phyloP scores from a whole-genome alignment of 768 basidiomycete genomes.

The Dentipellis sp. region DNA sequence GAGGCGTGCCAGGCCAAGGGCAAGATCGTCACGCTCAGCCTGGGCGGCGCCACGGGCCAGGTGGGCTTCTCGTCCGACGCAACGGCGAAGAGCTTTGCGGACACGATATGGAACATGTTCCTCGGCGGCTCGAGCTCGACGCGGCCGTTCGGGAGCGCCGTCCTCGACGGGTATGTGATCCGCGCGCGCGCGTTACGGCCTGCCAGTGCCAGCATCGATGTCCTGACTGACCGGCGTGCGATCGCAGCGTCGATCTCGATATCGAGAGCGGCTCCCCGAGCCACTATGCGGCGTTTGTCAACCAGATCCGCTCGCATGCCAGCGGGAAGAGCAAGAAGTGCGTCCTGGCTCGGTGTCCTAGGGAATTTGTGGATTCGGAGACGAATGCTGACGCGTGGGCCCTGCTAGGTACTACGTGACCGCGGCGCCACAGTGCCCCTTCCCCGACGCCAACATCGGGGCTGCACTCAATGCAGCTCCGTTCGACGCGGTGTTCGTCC shows the following conservation, averaged over 20 bases:
- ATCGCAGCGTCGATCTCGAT: constrained; percentile 49
- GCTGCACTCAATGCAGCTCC: constrained; percentile 47
- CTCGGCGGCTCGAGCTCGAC: constrained; percentile 53
- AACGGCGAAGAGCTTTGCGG: constrained; percentile 49
- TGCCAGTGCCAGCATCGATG: background rate
- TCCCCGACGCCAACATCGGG: constrained; percentile 55
- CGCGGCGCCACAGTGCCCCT: constrained; percentile 60
- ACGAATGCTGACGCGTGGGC: background rate
- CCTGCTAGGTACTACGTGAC: constrained; percentile 51
- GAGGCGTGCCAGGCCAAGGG: constrained; percentile 44
- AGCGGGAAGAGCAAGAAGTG: constrained; percentile 46
- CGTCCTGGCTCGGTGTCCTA: constrained; percentile 5
- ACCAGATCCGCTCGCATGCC: constrained; percentile 41
- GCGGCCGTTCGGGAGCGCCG: constrained; percentile 62
- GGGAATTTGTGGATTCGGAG: background rate
- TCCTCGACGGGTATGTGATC: constrained; percentile 54
- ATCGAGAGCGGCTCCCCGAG: constrained; percentile 50
- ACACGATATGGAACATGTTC: constrained; percentile 67
- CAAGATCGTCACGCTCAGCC: constrained; percentile 30
- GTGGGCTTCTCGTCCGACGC: constrained; percentile 50
- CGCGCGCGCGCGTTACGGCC: too few species aligned
- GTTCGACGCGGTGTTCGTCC: constrained; percentile 71
- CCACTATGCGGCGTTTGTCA: constrained; percentile 30
- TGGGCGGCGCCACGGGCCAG: constrained; percentile 44
- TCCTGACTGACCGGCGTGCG: background rate